These are phyloP conservation scores for Mercurialis annua DNA, from an alignment of 345 rosid species.

Conservation along the genomic window DNA sequence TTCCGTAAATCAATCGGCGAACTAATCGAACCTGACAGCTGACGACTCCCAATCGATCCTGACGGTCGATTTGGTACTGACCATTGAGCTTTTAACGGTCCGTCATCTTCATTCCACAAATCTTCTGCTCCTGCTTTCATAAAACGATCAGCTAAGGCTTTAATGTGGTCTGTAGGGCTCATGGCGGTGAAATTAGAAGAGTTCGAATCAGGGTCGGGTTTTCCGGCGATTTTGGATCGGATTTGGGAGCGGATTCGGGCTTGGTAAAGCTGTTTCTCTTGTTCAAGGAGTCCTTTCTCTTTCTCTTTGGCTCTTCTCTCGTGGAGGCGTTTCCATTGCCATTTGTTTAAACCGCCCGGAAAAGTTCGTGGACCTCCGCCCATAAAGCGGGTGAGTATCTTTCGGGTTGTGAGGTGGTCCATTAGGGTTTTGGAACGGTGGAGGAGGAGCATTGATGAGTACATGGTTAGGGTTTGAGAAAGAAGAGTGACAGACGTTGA, in stretches of 20 bases:
- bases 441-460: constrained; percentile 9
- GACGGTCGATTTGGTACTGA: constrained; percentile 24
- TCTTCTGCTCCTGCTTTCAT: constrained; percentile 85
- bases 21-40: constrained; percentile 8
- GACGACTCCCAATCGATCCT: constrained; percentile 14
- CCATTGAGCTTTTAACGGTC: constrained; percentile 43
- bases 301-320: constrained; percentile 91
- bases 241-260: constrained; percentile 71
- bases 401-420: constrained; percentile 21
- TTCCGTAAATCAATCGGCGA: constrained; percentile 54
- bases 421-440: constrained; percentile 25
- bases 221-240: constrained; percentile 48
- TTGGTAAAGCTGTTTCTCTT: constrained; percentile 87
- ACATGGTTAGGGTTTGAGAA: constrained; percentile 5
- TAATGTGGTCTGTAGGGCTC: constrained; percentile 61
- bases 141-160: constrained; percentile 83
- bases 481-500: not conserved
- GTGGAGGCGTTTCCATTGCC: constrained; percentile 99
- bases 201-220: constrained; percentile 18
- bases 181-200: constrained; percentile 39
- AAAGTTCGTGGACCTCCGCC: constrained; percentile 97
- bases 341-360: constrained; percentile 91
- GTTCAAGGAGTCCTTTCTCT: constrained; percentile 76
- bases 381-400: constrained; percentile 58
- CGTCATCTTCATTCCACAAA: constrained; percentile 84